Base-by-base conservation (phyloP, 768 basidiomycete species). In the Boletus bicolor region DNA sequence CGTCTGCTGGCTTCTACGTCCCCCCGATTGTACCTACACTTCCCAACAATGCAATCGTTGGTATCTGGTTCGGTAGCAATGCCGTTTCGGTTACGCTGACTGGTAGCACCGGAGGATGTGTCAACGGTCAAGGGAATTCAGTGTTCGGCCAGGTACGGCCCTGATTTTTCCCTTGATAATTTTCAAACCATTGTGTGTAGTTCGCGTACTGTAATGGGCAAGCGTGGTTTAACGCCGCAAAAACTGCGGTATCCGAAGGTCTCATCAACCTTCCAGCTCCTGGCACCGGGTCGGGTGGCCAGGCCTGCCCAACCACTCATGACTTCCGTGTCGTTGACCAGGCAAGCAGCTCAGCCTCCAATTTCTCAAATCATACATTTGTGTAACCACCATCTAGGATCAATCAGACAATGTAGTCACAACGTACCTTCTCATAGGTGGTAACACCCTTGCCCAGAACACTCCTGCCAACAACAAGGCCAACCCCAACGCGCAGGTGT, bases 21-120 rank as follows among this genome's bases (percentile, higher is more conserved):
- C 59, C 65, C 1, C 68, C 67, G 6, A 49, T 62, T 11, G 54
- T 53, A 5, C 67, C 68, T 8, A 68, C 67, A 7, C 49, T 68
- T 48, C 67, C 67, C 11, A 34, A 57, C 36, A 58, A 59, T 14
- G 60, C 67, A 5, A 39, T 69, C 15, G 68, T 68, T 34, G 67
- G 65, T 8, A 54, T 68, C 35, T 68, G 67, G 68, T 68, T 68
- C 15, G 67, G 67, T 34, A 69, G 65, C 12, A 69, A 69, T 43
- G 67, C 68, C 15, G 48, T 8, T 12, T 55, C 60, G 4, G 28
- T 68, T 4, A 69, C 57, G 2, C 38, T 68, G n/a, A 67, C 63
- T 8, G 67, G 67, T 2, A 54, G 35, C 11, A 69, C 63, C 34
- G 52, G 21, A 1, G 60, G 30, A 30, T 68, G 67, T 17, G 58